Evolutionary conservation across 345 rosid species (phyloP).

Genomic region (Schrenkiella parvula): DNA sequence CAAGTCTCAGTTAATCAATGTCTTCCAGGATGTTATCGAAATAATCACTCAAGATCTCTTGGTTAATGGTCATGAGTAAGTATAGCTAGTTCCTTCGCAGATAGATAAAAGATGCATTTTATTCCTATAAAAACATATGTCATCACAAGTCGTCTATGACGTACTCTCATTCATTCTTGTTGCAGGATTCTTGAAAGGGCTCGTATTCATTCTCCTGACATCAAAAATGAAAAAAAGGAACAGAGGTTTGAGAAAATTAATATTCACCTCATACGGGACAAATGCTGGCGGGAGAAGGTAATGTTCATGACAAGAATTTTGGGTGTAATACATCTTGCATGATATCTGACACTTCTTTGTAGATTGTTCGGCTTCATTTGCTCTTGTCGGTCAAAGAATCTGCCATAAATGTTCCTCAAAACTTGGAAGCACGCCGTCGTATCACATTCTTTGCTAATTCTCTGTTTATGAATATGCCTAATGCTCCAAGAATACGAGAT

Average conservation of each 20-base stretch:
- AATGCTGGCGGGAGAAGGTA: constrained; percentile 75
- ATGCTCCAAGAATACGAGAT: constrained; percentile 78
- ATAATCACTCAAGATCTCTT: constrained; percentile 70
- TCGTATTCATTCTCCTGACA: constrained; percentile 18
- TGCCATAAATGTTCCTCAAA: constrained; percentile 89
- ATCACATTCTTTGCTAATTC: constrained; percentile 98
- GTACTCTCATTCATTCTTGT: constrained; percentile 11
- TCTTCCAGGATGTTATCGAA: constrained; percentile 90
- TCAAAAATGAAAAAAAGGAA: constrained; percentile 37
- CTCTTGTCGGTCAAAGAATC: constrained; percentile 96
- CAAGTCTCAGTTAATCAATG: constrained; percentile 70
- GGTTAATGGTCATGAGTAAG: constrained; percentile 71
- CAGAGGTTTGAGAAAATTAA: constrained; percentile 81
- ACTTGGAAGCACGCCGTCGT: constrained; percentile 96
- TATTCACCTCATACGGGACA: constrained; percentile 17
- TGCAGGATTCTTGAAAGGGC: constrained; percentile 55
- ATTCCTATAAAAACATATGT: constrained; percentile 3
- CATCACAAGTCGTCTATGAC: constrained; percentile 4
- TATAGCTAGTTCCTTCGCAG: constrained; percentile 15
- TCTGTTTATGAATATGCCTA: constrained; percentile 90
- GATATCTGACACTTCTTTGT: constrained; percentile 2
- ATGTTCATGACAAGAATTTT: neutral
- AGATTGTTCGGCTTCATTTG: constrained; percentile 77
- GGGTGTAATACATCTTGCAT: constrained; percentile 3
- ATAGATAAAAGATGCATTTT: neutral